These are phyloP conservation scores for Moringa oleifera DNA, from an alignment of 345 rosid species.

Conservation along the genomic window DNA sequence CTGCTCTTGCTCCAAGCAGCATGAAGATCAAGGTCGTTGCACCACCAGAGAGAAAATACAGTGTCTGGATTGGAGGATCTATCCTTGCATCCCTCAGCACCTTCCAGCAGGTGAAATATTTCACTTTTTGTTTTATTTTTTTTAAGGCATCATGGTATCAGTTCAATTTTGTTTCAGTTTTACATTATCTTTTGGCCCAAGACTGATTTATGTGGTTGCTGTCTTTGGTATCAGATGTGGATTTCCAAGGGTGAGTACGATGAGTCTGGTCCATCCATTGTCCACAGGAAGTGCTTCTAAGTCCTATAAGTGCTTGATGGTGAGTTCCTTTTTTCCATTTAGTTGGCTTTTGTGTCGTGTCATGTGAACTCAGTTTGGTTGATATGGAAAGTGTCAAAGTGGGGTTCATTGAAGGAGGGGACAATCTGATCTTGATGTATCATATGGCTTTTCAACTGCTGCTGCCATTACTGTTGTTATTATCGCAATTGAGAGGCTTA, in stretches of 20 bases:
- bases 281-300: constrained; percentile 58
- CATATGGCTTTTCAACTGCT: constrained; percentile 10
- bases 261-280: constrained; percentile 56
- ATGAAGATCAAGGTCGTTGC: constrained; percentile 81
- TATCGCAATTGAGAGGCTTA: constrained; percentile 9
- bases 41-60: constrained; percentile 73
- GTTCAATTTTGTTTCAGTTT: background rate
- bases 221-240: constrained; percentile 38
- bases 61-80: constrained; percentile 80
- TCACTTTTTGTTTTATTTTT: background rate
- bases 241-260: constrained; percentile 54
- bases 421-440: constrained; percentile 15
- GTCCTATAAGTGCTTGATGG: constrained; percentile 23
- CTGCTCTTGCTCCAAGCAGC: constrained; percentile 68
- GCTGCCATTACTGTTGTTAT: constrained; percentile 9
- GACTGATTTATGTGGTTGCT: background rate
- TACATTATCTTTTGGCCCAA: background rate
- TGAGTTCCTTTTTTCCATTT: constrained; percentile 36
- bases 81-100: constrained; percentile 78
- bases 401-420: constrained; percentile 23
- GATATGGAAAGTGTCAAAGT: constrained; percentile 23
- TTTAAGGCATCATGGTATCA: too few species aligned
- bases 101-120: constrained; percentile 51
- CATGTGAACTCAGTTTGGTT: constrained; percentile 28
- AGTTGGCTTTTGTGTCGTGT: constrained; percentile 41